Evolutionary conservation across 257 asterid genomes (phyloP), one percentile per base, ranked within the genome.

Genomic region (Nicotiana otophora): DNA sequence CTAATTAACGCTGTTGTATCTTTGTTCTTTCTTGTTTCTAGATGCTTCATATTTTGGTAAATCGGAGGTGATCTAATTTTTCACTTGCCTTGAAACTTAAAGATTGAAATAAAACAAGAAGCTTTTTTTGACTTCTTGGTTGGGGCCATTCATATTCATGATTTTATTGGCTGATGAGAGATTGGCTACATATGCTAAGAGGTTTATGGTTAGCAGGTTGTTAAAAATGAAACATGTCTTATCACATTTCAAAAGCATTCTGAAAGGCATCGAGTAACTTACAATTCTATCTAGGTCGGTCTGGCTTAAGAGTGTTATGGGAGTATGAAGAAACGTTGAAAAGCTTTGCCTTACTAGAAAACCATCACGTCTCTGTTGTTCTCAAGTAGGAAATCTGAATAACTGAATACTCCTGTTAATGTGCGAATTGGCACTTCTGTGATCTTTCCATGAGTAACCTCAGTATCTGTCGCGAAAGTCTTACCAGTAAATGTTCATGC

Each of bases 401-500:
- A 48, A 74, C 80, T 26, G 62, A 23, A 7, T 74, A 48, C 15
- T 15, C 80, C 63, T 26, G 80, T 74, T 53, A 6, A 74, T 74
- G 11, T 48, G 62, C 4, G 63, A 72, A 48, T 15, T 74, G 63
- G 9, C n/a, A 74, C 63, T 51, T 51, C 46, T 48, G 46, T 74
- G 42, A 74, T 74, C 61, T 74, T 48, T 74, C 16, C 26, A 4
- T 74, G 63, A 48, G 80, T 26, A 74, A 14, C 42, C 26, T 7
- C 62, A 14, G 80, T 23, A 74, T 48, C 62, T 74, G 42, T 48
- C 9, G 15, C 31, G 62, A 14, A 72, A 74, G 62, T 48, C 62
- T 74, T 74, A 74, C 15, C 62, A 74, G 62, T 77, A 58, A 42
- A 81, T 42, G 69, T 87, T 70, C 77, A 78, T 70, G 78, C 30